Evolutionary conservation across 2,329 filamentous ascomycete species (phyloP).

Genomic region (Stemphylium lycopersici): DNA sequence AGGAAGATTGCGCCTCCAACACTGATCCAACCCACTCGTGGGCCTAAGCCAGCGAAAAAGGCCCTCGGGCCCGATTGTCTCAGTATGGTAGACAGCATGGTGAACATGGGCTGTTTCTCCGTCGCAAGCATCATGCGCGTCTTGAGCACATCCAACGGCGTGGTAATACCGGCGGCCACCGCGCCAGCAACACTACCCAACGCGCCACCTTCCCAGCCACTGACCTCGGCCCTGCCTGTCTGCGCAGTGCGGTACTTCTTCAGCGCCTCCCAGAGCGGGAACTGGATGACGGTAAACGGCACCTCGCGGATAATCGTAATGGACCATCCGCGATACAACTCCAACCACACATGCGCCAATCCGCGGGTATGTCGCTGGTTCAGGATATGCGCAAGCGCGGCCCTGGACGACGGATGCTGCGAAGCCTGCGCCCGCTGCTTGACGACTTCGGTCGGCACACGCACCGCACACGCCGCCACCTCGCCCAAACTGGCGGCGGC

Average conservation of each 20-base stretch:
- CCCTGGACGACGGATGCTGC: conserved; percentile 72
- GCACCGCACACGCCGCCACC: conserved; percentile 86
- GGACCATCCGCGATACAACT: conserved; percentile 89
- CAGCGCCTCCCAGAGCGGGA: conserved; percentile 93
- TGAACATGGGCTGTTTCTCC: conserved; percentile 64
- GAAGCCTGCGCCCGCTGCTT: conserved; percentile 95
- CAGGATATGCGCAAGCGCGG: conserved; percentile 73
- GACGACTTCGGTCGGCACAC: conserved; percentile 94
- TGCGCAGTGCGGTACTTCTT: conserved; percentile 70
- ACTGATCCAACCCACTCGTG: conserved; percentile 92
- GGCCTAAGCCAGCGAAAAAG: conserved; percentile 79
- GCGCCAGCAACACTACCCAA: conserved; percentile 86
- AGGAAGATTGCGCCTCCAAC: conserved; percentile 93
- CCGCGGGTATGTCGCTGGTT: conserved; percentile 49
- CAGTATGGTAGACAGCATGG: conserved; percentile 69
- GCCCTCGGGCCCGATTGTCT: conserved; percentile 67
- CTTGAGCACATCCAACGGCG: conserved; percentile 94
- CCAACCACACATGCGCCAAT: conserved; percentile 69
- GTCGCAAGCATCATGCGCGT: conserved; percentile 91
- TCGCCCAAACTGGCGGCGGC: conserved; percentile 84
- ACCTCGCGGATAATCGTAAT: conserved; percentile 96
- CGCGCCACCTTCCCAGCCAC: conserved; percentile 78
- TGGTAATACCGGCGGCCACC: conserved; percentile 85
- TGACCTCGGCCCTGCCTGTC: conserved; percentile 58
- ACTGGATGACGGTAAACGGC: conserved; percentile 96